These are phyloP conservation scores for Lecanicillium sp. DNA, from an alignment of 2,329 filamentous ascomycete genomes.

Conservation along the genomic window DNA sequence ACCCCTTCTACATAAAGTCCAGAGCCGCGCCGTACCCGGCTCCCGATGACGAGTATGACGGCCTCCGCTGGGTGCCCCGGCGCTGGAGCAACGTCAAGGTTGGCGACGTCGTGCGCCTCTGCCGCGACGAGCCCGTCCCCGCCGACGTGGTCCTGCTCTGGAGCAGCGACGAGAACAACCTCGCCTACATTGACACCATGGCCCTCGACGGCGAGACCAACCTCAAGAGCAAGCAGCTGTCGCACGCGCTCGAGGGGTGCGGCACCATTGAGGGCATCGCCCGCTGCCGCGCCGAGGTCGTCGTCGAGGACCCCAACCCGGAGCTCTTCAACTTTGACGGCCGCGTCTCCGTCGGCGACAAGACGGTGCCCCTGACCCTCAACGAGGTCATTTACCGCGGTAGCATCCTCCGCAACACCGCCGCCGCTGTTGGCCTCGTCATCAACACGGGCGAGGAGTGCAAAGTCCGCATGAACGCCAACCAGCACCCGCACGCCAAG, in stretches of 20 bases:
- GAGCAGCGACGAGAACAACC: constrained; percentile 65
- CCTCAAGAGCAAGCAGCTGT: constrained; percentile 66
- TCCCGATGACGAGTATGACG: constrained; percentile 54
- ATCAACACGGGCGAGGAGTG: constrained; percentile 88
- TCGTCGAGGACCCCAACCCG: constrained; percentile 70
- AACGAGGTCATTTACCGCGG: constrained; percentile 82
- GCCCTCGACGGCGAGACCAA: constrained; percentile 78
- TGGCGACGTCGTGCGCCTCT: constrained; percentile 40
- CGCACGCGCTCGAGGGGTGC: constrained; percentile 53
- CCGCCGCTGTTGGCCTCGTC: constrained; percentile 64
- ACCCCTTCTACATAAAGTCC: constrained; percentile 24
- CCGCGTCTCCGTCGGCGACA: constrained; percentile 49
- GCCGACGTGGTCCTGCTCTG: constrained; percentile 77
- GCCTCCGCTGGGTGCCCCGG: constrained; percentile 42
- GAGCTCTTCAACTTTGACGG: constrained; percentile 74
- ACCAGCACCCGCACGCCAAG: constrained; percentile 79
- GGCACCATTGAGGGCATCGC: constrained; percentile 45
- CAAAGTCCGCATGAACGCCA: constrained; percentile 89
- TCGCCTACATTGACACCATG: constrained; percentile 83
- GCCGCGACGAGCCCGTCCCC: constrained; percentile 69
- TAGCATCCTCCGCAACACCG: constrained; percentile 76
- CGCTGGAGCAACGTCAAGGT: constrained; percentile 41
- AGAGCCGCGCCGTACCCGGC: constrained; percentile 18
- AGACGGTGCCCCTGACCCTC: constrained; percentile 63
- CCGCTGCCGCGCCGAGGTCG: constrained; percentile 51